phyloP scores from a whole-genome alignment of 2,329 filamentous ascomycete genomes.

The Coniella vitis region DNA sequence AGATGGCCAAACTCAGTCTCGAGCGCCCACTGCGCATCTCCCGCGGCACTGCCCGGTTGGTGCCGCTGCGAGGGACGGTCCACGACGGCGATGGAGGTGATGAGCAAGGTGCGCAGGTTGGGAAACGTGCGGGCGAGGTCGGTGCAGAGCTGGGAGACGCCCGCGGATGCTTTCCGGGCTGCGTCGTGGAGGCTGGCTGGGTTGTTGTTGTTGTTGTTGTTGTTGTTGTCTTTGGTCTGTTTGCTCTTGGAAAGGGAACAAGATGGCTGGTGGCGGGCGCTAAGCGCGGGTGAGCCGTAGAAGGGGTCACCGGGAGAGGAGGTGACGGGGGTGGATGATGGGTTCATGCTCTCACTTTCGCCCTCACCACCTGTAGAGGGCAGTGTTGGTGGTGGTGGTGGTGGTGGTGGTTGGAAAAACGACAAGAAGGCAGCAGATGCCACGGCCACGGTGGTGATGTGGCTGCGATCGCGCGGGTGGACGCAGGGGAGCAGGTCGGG shows the following conservation, averaged over 20 bases:
- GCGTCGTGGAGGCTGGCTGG: too few relatives aligned
- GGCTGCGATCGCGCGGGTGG: neutral
- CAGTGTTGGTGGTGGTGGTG: too few relatives aligned
- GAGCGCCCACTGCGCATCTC: neutral
- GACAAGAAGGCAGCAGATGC: neutral
- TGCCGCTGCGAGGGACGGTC: neutral
- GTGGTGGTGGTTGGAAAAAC: too few relatives aligned
- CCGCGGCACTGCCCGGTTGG: too few relatives aligned
- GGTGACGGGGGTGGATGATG: too few relatives aligned
- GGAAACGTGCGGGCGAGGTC: conserved; percentile 1
- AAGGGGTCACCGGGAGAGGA: neutral
- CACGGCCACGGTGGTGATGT: conserved; percentile 1
- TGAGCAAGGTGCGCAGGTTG: neutral
- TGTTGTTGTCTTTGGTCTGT: too few relatives aligned
- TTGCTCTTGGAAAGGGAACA: too few relatives aligned
- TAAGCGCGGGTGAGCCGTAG: neutral
- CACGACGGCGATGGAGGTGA: neutral
- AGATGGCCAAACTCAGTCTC: neutral
- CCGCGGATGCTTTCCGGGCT: too few relatives aligned
- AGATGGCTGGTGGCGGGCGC: neutral
- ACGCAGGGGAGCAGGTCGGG: conserved; percentile 1
- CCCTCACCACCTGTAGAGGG: too few relatives aligned
- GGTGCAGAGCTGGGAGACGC: neutral
- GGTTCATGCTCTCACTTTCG: too few relatives aligned
- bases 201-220: too few relatives aligned